Evolutionary conservation across 805 yeast species (phyloP).

Genomic region (Saccharomyces jurei): DNA sequence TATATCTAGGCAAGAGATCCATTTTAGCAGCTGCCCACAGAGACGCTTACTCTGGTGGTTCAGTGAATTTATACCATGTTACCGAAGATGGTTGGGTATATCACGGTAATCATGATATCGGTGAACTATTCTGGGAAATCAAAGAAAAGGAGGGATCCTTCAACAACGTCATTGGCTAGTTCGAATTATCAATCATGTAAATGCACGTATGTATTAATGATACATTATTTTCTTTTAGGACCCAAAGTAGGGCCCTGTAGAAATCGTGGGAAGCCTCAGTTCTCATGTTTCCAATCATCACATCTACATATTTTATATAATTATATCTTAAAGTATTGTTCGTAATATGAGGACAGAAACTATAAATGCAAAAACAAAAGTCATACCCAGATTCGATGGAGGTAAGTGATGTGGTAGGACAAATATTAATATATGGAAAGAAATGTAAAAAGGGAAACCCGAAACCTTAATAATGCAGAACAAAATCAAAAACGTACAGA

Average conservation of each 20-base stretch:
- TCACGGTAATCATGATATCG: conserved; percentile 93
- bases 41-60: conserved; percentile 97
- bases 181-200: not conserved
- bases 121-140: conserved; percentile 82
- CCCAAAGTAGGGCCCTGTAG: not conserved
- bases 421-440: not conserved
- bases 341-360: not conserved
- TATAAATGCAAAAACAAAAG: not conserved
- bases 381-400: not conserved
- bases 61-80: conserved; percentile 86
- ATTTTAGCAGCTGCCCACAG: conserved; percentile 97
- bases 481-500: not conserved
- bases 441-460: not conserved
- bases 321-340: not conserved
- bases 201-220: not conserved
- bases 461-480: not conserved
- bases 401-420: not conserved
- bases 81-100: conserved; percentile 90
- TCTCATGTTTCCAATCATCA: not conserved
- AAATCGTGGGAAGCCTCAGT: too few species aligned
- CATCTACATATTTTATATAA: conserved; percentile 10
- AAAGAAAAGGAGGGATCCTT: conserved; percentile 84
- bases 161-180: conserved; percentile 54
- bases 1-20: conserved; percentile 88
- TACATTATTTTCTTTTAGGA: not conserved